Evolutionary conservation across 1,284 basidiomycete genomes (phyloP), one percentile per base, ranked within the genome.

Genomic region (Tilletia caries): DNA sequence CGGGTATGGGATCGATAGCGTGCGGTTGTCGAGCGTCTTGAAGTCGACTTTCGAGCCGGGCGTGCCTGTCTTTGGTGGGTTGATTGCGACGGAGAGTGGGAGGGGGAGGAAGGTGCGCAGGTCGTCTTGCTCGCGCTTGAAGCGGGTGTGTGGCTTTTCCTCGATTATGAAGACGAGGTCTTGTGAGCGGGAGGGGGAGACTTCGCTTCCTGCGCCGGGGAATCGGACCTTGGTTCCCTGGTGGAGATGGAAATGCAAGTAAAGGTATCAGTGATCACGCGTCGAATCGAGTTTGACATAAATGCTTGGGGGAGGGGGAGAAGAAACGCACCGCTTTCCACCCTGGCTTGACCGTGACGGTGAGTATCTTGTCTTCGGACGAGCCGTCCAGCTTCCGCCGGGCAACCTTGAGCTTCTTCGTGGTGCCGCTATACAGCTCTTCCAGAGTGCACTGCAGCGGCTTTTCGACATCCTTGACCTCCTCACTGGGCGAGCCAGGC

Each of bases 351-450:
- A 83, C 79, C 32, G 82, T 78, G 41, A 83, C 75, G 0, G 75
- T 75, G 37, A 96, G 88, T 8, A 95, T 89, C 84, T 95, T 96
- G 75, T 95, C 92, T 83, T 96, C 93, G 15, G 89, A 90, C 15
- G 86, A 84, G 0, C 95, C 93, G 69, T 87, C 87, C 32, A 89
- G 84, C 68, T 91, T 84, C 76, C 88, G 88, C 67, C 94, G 89
- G 2, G 90, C 90, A 70, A 98, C 89, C 84, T 94, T 95, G 71
- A 98, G 88, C 76, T 90, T 91, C 84, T 98, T 98, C 33, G 90
- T 91, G 1, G 90, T 87, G 37, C 96, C 96, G 62, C 86, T 87
- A 85, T 92, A 95, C n/a, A 98, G 88, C 65, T 98, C 95, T 78
- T 93, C 89, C 5, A 98, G 87, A 0, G 93, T 89, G 34, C 96